A percentile compares a stretch with the other conserved stretches of the same genome.
Evolutionary conservation across 768 basidiomycete genomes (phyloP).

Genomic region (Dacryopinax spathularia): DNA sequence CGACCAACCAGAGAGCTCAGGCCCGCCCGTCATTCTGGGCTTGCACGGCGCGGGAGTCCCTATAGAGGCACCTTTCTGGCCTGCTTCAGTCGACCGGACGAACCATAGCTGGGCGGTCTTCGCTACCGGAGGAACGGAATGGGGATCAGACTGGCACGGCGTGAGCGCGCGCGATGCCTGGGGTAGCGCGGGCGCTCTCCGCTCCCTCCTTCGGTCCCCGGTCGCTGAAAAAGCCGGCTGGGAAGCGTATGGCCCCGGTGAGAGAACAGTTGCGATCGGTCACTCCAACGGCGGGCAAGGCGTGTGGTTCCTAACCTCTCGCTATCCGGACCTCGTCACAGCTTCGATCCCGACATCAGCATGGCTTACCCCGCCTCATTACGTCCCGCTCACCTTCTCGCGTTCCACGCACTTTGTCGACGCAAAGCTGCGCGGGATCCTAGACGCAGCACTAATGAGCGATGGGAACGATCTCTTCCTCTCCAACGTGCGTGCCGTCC

Average conservation of each 20-base stretch:
- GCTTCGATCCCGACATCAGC: slow-evolving; percentile 63
- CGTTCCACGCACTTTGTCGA: slow-evolving; percentile 68
- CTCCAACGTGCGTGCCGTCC: slow-evolving; percentile 45
- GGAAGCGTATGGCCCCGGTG: slow-evolving; percentile 21
- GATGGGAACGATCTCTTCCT: slow-evolving; percentile 83
- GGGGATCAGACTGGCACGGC: slow-evolving; percentile 93
- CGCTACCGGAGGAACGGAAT: slow-evolving; percentile 72
- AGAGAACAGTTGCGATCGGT: slow-evolving; percentile 50
- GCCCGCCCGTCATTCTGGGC: slow-evolving; percentile 37
- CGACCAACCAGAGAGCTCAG: slow-evolving; percentile 23
- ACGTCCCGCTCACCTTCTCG: slow-evolving; percentile 58
- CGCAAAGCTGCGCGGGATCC: slow-evolving; percentile 52
- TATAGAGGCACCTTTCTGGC: slow-evolving; percentile 44
- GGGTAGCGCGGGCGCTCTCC: slow-evolving; percentile 43
- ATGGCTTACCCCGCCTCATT: slow-evolving; percentile 78
- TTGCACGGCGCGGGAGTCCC: slow-evolving; percentile 73
- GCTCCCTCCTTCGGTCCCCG: slow-evolving; percentile 29
- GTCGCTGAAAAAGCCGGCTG: slow-evolving; percentile 33
- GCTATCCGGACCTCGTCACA: slow-evolving; percentile 53
- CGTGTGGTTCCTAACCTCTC: slow-evolving; percentile 60
- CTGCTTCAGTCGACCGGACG: slow-evolving; percentile 44
- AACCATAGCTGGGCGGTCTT: slow-evolving; percentile 56
- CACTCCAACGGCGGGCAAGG: slow-evolving; percentile 94
- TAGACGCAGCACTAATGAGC: slow-evolving; percentile 58
- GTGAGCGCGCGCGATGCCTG: slow-evolving; percentile 61